Percentiles rank a stretch among this genome's conserved stretches.
Evolutionary conservation across 164 flowering plant species (phyloP).

Genomic region (Liriodendron chinense): DNA sequence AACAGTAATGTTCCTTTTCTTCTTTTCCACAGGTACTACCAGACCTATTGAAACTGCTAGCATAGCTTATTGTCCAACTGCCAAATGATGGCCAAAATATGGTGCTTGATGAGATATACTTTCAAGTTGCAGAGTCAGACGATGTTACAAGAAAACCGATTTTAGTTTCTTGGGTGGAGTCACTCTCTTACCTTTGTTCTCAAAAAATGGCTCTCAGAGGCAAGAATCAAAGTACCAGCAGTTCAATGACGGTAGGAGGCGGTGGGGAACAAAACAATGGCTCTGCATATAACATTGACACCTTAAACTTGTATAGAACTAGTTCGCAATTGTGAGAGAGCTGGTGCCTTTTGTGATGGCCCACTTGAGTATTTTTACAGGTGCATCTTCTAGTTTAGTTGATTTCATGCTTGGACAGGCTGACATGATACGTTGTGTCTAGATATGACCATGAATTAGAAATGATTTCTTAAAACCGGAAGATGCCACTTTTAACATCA

Average conservation of each 20-base stretch:
- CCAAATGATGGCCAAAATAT: constrained; percentile 65
- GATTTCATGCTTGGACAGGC: neutral
- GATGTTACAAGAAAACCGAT: constrained; percentile 86
- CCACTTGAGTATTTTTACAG: neutral
- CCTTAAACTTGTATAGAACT: constrained; percentile 25
- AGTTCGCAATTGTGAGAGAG: constrained; percentile 42
- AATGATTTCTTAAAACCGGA: too few species aligned
- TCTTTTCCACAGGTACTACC: constrained; percentile 72
- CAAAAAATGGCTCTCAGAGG: constrained; percentile 19
- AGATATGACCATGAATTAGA: too few species aligned
- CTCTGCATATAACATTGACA: constrained; percentile 17
- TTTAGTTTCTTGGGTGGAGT: constrained; percentile 92
- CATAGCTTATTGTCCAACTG: constrained; percentile 51
- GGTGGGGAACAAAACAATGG: constrained; percentile 8
- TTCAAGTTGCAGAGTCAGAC: constrained; percentile 83
- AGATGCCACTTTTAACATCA: too few species aligned
- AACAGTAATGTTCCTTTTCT: neutral
- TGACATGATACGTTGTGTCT: neutral
- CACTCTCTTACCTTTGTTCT: constrained; percentile 75
- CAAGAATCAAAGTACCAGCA: constrained; percentile 2
- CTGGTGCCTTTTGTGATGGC: neutral
- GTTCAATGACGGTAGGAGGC: constrained; percentile 10
- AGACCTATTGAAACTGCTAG: constrained; percentile 69
- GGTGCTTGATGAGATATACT: constrained; percentile 64
- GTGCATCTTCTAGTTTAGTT: neutral